These are phyloP conservation scores for Verticillium albo-atrum DNA, from an alignment of 2,329 filamentous ascomycete genomes.

Conservation along the genomic window DNA sequence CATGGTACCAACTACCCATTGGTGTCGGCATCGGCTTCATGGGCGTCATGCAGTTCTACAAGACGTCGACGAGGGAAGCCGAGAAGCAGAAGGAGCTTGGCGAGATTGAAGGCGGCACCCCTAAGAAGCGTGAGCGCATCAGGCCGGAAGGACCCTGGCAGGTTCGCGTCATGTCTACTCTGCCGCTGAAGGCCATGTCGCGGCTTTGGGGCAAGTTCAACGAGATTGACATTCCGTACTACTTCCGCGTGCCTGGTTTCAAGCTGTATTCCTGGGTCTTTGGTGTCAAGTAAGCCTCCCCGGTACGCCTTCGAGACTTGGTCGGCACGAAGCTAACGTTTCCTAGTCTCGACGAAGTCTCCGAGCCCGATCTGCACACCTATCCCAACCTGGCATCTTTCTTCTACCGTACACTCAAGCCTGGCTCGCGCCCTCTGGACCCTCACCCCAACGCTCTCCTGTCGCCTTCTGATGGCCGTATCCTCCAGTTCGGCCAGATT, in stretches of 20 bases:
- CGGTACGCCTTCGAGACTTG: no score
- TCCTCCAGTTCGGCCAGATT: conserved; percentile 89
- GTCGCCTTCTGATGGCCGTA: conserved; percentile 83
- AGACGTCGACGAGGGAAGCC: conserved; percentile 56
- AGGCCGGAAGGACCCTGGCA: conserved; percentile 87
- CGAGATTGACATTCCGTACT: conserved; percentile 82
- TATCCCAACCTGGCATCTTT: conserved; percentile 94
- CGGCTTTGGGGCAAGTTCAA: conserved; percentile 90
- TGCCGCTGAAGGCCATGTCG: conserved; percentile 87
- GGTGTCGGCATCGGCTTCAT: conserved; percentile 81
- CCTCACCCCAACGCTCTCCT: conserved; percentile 74
- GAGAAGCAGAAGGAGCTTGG: conserved; percentile 42
- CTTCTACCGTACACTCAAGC: conserved; percentile 94
- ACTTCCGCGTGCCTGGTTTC: conserved; percentile 83
- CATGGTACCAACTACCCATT: conserved; percentile 89
- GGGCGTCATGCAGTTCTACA: conserved; percentile 79
- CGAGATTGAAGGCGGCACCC: conserved; percentile 34
- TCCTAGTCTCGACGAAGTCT: conserved; percentile 74
- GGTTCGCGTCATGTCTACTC: conserved; percentile 87
- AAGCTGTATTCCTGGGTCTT: conserved; percentile 88
- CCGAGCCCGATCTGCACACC: conserved; percentile 79
- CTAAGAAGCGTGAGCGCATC: conserved; percentile 50
- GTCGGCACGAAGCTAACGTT: conserved; percentile 21
- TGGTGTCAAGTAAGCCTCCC: conserved; percentile 63
- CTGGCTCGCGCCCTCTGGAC: conserved; percentile 80